These are phyloP conservation scores for Conoideocrella luteorostrata DNA, from an alignment of 2,329 filamentous ascomycete species.

Conservation along the genomic window DNA sequence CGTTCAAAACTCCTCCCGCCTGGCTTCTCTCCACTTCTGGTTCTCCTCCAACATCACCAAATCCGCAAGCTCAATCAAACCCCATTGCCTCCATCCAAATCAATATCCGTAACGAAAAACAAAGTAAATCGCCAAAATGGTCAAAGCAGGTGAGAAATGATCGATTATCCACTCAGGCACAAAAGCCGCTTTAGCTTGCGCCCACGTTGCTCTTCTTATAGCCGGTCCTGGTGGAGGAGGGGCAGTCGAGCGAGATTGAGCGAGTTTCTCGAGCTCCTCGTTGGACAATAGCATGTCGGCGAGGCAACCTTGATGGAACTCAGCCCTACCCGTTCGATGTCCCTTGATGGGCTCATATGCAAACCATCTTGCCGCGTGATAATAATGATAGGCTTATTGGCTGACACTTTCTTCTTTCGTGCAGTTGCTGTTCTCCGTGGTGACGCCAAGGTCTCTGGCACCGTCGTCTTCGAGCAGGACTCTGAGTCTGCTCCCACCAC, in stretches of 20 bases:
- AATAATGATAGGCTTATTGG: slow-evolving; percentile 1
- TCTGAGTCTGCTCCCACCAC: slow-evolving; percentile 76
- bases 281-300: slow-evolving; percentile 18
- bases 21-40: slow-evolving; percentile 11
- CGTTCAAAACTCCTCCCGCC: slow-evolving; percentile 10
- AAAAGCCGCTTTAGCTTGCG: background rate
- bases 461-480: slow-evolving; percentile 90
- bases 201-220: slow-evolving; percentile 15
- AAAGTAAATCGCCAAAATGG: slow-evolving; percentile 71
- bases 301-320: slow-evolving; percentile 39
- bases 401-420: slow-evolving; percentile 12
- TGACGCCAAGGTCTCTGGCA: slow-evolving; percentile 92
- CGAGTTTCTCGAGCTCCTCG: slow-evolving; percentile 37
- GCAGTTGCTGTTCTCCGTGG: slow-evolving; percentile 93
- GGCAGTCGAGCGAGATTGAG: slow-evolving; percentile 50
- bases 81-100: background rate
- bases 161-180: background rate
- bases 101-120: no score
- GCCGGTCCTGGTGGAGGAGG: slow-evolving; percentile 11
- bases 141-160: slow-evolving; percentile 80
- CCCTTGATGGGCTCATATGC: slow-evolving; percentile 25
- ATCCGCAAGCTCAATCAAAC: slow-evolving; percentile 3
- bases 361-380: background rate
- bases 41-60: slow-evolving; percentile 10
- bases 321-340: slow-evolving; percentile 14